Evolutionary conservation across 2,329 filamentous ascomycete genomes (phyloP).

Genomic region (Botryotinia narcissicola): DNA sequence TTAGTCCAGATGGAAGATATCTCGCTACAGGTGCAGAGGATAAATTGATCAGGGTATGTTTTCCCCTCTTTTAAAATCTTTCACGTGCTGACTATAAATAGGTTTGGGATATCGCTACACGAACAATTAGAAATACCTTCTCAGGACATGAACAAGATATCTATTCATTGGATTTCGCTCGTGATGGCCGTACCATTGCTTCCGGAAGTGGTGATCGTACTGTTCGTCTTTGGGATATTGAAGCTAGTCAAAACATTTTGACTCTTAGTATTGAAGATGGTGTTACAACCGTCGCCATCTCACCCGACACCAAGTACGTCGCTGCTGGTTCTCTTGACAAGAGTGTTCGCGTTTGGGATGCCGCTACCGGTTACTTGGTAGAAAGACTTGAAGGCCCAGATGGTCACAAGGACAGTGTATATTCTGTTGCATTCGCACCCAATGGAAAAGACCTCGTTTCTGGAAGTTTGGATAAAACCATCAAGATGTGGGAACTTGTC

Average conservation of each 20-base stretch:
- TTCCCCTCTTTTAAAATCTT: slow-evolving; percentile 5
- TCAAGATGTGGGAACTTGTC: slow-evolving; percentile 97
- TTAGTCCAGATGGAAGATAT: slow-evolving; percentile 92
- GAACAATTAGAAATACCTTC: slow-evolving; percentile 88
- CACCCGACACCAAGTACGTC: slow-evolving; percentile 89
- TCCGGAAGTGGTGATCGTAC: slow-evolving; percentile 94
- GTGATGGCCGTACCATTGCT: slow-evolving; percentile 89
- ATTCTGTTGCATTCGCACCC: slow-evolving; percentile 93
- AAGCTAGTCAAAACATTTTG: slow-evolving; percentile 75
- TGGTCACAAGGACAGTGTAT: slow-evolving; percentile 95
- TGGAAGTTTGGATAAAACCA: slow-evolving; percentile 94
- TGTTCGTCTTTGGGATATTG: slow-evolving; percentile 94
- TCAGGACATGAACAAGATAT: slow-evolving; percentile 98
- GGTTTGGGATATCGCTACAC: slow-evolving; percentile 90
- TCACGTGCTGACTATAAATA: slow-evolving; percentile 40
- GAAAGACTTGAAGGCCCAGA: slow-evolving; percentile 90
- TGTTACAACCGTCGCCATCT: slow-evolving; percentile 96
- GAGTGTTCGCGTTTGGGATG: slow-evolving; percentile 97
- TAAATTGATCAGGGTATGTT: slow-evolving; percentile 85
- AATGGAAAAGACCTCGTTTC: slow-evolving; percentile 91
- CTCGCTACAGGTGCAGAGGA: slow-evolving; percentile 96
- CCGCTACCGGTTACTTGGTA: slow-evolving; percentile 77
- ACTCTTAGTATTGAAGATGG: slow-evolving; percentile 93
- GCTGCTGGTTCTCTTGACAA: slow-evolving; percentile 95
- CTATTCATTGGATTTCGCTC: slow-evolving; percentile 92